Base-by-base conservation (phyloP, 352 stramenopile genomes). In the Phytophthora sp. region DNA sequence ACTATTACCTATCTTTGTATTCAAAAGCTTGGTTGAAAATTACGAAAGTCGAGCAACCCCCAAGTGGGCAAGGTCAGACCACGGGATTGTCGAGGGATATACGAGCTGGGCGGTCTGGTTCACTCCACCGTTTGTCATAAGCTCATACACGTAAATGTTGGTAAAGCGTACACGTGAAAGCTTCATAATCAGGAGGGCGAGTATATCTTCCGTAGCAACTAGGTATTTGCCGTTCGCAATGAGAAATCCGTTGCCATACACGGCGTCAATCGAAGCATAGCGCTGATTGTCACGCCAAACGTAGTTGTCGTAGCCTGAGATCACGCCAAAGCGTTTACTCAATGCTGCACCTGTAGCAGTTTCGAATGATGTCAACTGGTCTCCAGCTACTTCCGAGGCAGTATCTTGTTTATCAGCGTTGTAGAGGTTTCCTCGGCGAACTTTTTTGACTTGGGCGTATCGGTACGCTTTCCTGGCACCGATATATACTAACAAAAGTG, bases 191-290 rank as follows among this genome's bases (percentile, higher is more conserved):
- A 75, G 26, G 4, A 81, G 60, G 20, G 58, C 41, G 24, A 49
- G 21, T 8, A 75, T 55, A 39, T 84, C 75, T 18, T 67, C 62
- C 13, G 68, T 74, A 4, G 39, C 50, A 31, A 85, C 50, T 5
- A 85, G 55, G 42, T 62, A 79, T 39, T 74, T 79, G 26, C 49
- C 48, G 37, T 77, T 76, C 6, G 61, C 69, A 35, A 84, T 64
- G 35, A 87, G 59, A 37, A 62, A 87, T 0, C 70, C 77, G 28
- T 69, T 79, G 54, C 74, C 70, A 52, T 79, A 84, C 50, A 87
- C 73, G 10, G 69, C 74, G 11, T 81, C 71, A 30, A 84, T 75
- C 30, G 66, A 75, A 3, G 67, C 38, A 46, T 48, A 79, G 32
- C 48, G 77, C 5, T 71, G 54, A 38, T 78, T 71, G 54, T 76